Base-by-base conservation (phyloP, 2,329 filamentous ascomycete species). In the Pestalotiopsis sp. region DNA sequence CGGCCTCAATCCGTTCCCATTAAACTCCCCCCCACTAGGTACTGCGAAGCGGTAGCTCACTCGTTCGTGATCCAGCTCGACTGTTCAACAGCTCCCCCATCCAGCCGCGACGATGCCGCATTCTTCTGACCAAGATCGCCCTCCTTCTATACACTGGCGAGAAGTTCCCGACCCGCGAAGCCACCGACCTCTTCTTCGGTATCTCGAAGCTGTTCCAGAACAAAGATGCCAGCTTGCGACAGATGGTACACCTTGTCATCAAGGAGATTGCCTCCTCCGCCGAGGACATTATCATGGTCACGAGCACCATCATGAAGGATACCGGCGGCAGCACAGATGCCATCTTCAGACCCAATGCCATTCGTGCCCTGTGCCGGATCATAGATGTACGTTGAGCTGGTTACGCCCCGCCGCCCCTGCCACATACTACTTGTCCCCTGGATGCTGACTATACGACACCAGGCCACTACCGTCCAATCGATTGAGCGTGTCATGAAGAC, bases 161-260 rank as follows among this genome's bases (percentile, higher is more conserved):
- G 84, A 94, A 91, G 79, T 99, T 98, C 85, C 94, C 95, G 59
- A 95, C 92, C 69, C 97, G 97, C 78, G 96, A 99, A 88, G 96
- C 96, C 74, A 98, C 96, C 39, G 95, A 94, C 61, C 92, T 99
- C 72, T 99, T 99, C 89, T 98, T 98, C 80, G 94, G 95, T 75
- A 98, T 97, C 81, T 98, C 95, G 70, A 98, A 98, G 87, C 89
- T 98, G 69, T 99, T 99, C 88, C 95, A 98, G 86, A 98, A 98
- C 84, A 98, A 98, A 83, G 96, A 99, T 91, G 92, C 94, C 76
- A 95, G 94, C 75, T 87, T 99, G 78, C 94, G 96, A 77, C 96
- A 99, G 86, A 98, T 98, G 94, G 95, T 99, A 64, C 97, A 98
- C 84, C 87, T 98, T 73, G 91, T 98, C 79, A 93, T 98, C 85